Evolutionary conservation across 208 protist species (phyloP).

Genomic region (Acanthamoeba lenticulata): DNA sequence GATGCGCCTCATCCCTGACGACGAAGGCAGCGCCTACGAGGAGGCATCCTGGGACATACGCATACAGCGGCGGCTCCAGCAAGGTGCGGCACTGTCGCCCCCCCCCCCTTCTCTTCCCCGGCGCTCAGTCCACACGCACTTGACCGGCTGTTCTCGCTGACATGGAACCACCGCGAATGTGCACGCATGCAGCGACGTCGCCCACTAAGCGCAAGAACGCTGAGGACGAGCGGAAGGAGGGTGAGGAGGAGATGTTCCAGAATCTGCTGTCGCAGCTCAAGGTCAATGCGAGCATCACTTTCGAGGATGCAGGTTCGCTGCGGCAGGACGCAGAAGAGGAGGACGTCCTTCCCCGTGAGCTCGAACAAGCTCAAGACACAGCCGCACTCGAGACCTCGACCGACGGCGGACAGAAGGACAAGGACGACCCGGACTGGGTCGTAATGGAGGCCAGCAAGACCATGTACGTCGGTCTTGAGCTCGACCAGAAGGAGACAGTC

Average conservation of each 20-base stretch:
- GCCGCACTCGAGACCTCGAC: neutral
- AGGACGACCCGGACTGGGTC: slow-evolving; percentile 25
- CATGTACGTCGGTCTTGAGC: neutral
- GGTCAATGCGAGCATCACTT: slow-evolving; percentile 20
- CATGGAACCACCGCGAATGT: neutral
- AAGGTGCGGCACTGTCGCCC: neutral
- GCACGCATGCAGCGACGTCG: neutral
- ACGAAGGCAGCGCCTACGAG: neutral
- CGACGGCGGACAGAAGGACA: neutral
- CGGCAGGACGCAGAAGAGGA: slow-evolving; percentile 13
- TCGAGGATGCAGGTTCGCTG: neutral
- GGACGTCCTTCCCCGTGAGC: no score
- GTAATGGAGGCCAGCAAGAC: slow-evolving; percentile 16
- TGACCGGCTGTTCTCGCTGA: neutral
- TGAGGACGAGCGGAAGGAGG: neutral
- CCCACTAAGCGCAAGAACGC: neutral
- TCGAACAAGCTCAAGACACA: neutral
- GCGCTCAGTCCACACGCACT: neutral
- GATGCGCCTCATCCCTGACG: neutral
- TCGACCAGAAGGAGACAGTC: slow-evolving; percentile 32
- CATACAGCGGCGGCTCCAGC: neutral
- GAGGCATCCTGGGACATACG: slow-evolving; percentile 37
- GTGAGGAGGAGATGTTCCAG: slow-evolving; percentile 11
- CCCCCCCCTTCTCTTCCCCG: neutral
- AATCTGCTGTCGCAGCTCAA: slow-evolving; percentile 10